These are phyloP conservation scores for Lunasporangiospora selenospora DNA, from an alignment of 192 early-diverging fungal genomes.

Conservation along the genomic window DNA sequence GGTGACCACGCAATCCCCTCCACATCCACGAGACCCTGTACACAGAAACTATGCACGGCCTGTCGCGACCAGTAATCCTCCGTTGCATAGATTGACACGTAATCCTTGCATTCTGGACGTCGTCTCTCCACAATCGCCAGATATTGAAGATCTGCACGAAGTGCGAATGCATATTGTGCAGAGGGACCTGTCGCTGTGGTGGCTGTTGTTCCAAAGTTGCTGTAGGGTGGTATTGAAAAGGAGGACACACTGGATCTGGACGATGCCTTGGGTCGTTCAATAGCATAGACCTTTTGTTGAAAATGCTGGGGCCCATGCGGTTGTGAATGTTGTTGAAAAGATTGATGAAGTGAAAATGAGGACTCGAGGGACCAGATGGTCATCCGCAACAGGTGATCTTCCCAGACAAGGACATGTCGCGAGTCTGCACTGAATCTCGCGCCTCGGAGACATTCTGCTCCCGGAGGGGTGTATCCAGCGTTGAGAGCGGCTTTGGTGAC, in stretches of 20 bases:
- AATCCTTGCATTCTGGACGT: conserved; percentile 25
- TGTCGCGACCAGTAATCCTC: conserved; percentile 32
- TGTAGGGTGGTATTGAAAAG: conserved; percentile 29
- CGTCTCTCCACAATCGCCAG: conserved; percentile 35
- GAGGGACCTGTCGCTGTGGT: conserved; percentile 16
- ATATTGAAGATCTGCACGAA: conserved; percentile 38
- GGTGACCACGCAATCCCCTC: conserved; percentile 87
- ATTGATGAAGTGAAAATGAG: not conserved
- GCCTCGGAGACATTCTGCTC: conserved; percentile 21
- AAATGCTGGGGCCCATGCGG: conserved; percentile 5
- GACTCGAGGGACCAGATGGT: conserved; percentile 42
- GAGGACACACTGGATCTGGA: conserved; percentile 21
- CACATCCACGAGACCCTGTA: conserved; percentile 63
- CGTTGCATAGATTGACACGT: conserved; percentile 33
- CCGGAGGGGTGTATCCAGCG: conserved; percentile 37
- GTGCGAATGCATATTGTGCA: conserved; percentile 15
- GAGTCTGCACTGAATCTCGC: conserved; percentile 44
- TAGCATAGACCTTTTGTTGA: conserved; percentile 5
- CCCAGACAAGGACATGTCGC: conserved; percentile 45
- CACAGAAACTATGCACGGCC: conserved; percentile 24
- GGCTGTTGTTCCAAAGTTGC: conserved; percentile 29
- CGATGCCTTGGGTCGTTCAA: conserved; percentile 32
- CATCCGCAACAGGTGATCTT: conserved; percentile 26
- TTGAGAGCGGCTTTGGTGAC: no score
- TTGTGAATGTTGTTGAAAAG: not conserved